phyloP scores from a whole-genome alignment of 208 protist genomes.

The Tetramitus jugosus region DNA sequence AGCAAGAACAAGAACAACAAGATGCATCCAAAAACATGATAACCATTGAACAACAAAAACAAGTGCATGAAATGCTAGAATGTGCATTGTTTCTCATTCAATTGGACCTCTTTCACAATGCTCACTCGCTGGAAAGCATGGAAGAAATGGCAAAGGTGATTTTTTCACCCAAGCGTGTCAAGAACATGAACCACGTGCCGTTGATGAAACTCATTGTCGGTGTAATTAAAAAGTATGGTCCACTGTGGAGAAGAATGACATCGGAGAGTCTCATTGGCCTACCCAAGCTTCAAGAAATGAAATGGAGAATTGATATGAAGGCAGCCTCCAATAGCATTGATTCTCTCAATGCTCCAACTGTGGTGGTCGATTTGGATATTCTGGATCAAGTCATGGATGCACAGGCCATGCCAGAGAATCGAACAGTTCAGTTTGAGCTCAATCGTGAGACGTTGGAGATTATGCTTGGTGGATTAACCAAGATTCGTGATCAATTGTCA shows the following conservation, averaged over 20 bases:
- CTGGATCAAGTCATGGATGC: background rate
- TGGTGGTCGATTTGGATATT: background rate
- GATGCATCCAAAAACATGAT: too few species aligned
- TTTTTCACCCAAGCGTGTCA: too few species aligned
- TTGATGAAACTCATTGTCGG: too few species aligned
- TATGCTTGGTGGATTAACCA: slow-evolving; percentile 2
- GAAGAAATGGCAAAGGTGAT: too few species aligned
- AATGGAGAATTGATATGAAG: slow-evolving; percentile 16
- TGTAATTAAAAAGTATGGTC: too few species aligned
- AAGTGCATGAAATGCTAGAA: too few species aligned
- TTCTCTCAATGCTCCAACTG: background rate
- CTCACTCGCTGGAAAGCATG: too few species aligned
- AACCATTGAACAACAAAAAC: too few species aligned
- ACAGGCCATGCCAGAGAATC: background rate
- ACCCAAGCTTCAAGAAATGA: slow-evolving; percentile 13
- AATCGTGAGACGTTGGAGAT: background rate
- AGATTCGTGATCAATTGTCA: slow-evolving; percentile 22
- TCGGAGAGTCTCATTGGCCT: background rate
- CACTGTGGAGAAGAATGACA: background rate
- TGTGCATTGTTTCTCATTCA: too few species aligned
- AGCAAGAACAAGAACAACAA: too few species aligned
- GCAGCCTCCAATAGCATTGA: background rate
- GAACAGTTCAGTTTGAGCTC: slow-evolving; percentile 9
- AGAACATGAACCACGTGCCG: too few species aligned
- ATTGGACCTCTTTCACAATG: too few species aligned